Base-by-base conservation (phyloP, 2,329 filamentous ascomycete species). In the Phaeomoniella chlamydospora region DNA sequence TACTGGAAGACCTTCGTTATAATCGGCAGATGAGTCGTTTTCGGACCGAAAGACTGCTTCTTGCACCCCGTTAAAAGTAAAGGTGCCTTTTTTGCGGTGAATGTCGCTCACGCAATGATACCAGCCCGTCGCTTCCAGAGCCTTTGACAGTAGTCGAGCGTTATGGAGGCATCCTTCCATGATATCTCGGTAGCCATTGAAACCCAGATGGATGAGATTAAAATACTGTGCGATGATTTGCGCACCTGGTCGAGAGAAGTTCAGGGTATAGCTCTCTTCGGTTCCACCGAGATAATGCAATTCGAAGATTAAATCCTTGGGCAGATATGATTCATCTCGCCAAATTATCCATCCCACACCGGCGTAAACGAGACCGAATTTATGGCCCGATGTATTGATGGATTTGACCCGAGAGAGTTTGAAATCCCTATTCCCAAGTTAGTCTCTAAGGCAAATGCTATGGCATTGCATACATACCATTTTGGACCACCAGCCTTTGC, bases 171-270 rank as follows among this genome's bases (percentile, higher is more conserved):
- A 72, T 48, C 78, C 80, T 42, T 38, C 19, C 58, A 62, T 38
- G 33, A 40, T 38, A 3, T 29, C 70, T 76, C 64, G 66, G 54
- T 77, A 84, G 6, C 78, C 79, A 2, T 61, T 59, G 52, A 74
- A 77, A 2, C 79, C 79, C 0, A 83, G 66, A 43, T 80, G 77
- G 40, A 83, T 74, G 10, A 83, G 60, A 45, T 83, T 81, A 56
- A 74, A 83, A 54, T 83, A 83, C 49, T 83, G 79, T 0, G 68
- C 76, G 41, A 82, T 74, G 38, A 83, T 64, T 41, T 82, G 78
- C 0, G 74, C 72, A 3, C 77, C 78, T 0, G 77, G 77, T 1
- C 78, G 70, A 1, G 75, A 80, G 58, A 83, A 83, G 56, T 82
- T 83, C 14, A 83, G 64, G 0, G 77, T 81, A 54, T 74, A 83